These are phyloP conservation scores for Crithidia expoeki DNA, from an alignment of 208 protist genomes.

Conservation along the genomic window DNA sequence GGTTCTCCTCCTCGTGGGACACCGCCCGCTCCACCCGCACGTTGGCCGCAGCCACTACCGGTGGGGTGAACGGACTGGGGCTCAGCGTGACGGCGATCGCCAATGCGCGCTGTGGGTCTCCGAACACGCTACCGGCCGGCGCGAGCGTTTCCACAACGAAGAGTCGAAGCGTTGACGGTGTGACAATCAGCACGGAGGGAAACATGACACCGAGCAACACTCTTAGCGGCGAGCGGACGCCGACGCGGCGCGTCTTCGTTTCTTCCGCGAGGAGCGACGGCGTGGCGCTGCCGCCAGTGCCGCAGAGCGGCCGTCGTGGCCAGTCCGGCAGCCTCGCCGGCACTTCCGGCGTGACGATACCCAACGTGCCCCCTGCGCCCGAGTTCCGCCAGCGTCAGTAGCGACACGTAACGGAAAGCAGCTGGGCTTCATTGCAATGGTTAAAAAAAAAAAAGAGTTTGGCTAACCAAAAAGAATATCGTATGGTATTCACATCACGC, in stretches of 20 bases:
- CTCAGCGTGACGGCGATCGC: conserved; percentile 17
- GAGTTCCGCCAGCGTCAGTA: conserved; percentile 14
- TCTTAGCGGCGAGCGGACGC: conserved; percentile 16
- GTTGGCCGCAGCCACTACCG: conserved; percentile 14
- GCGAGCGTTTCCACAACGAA: conserved; percentile 4
- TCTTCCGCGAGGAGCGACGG: conserved; percentile 15
- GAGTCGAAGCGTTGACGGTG: conserved; percentile 11
- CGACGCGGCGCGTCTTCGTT: conserved; percentile 18
- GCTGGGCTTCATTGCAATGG: no score
- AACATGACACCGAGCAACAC: not conserved
- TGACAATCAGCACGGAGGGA: conserved; percentile 1
- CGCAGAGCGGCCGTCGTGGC: conserved; percentile 18
- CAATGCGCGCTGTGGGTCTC: conserved; percentile 6
- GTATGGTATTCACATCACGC: no score
- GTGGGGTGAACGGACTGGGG: not conserved
- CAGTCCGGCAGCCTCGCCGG: conserved; percentile 17
- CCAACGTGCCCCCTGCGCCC: conserved; percentile 21
- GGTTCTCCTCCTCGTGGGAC: conserved; percentile 21
- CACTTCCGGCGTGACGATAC: conserved; percentile 2
- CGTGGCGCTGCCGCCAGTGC: conserved; percentile 31
- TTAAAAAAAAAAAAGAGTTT: no score
- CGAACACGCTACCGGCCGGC: conserved; percentile 6
- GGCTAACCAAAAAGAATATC: no score
- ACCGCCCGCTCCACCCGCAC: conserved; percentile 18
- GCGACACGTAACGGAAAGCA: no score